Conservation (phyloP, 148 eudicot genomes). For the Dianthus caryophyllus region DNA sequence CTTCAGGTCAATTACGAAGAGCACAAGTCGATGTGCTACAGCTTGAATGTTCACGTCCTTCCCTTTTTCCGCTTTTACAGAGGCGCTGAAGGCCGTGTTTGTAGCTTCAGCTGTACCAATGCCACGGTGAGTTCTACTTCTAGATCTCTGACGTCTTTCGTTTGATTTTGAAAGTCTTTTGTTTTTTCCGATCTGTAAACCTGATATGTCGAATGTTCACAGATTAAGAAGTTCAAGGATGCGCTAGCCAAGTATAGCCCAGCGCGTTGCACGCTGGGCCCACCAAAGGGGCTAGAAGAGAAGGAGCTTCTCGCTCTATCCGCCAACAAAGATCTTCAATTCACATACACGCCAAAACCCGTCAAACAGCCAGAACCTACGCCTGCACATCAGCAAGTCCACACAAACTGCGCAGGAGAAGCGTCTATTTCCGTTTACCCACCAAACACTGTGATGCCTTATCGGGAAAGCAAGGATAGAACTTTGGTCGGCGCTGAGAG, state of each 20-base stretch:
- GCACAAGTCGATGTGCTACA: conserved; percentile 81
- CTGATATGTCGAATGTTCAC: conserved; percentile 19
- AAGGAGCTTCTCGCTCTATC: conserved; percentile 67
- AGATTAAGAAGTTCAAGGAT: conserved; percentile 85
- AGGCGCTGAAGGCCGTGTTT: conserved; percentile 73
- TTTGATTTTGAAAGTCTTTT: too few relatives aligned
- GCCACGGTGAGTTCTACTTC: conserved; percentile 69
- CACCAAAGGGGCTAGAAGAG: conserved; percentile 73
- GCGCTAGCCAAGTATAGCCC: conserved; percentile 60
- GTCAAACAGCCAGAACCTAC: conserved; percentile 26
- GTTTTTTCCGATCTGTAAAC: neutral
- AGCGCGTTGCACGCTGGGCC: conserved; percentile 55
- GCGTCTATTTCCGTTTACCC: too few relatives aligned
- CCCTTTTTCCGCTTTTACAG: conserved; percentile 87
- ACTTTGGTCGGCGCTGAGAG: conserved; percentile 40
- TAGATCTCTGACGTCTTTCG: too few relatives aligned
- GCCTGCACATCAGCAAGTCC: conserved; percentile 16
- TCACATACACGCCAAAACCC: conserved; percentile 51
- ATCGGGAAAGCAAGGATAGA: conserved; percentile 26
- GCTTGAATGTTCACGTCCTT: conserved; percentile 79
- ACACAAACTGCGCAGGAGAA: conserved; percentile 1
- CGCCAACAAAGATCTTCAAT: conserved; percentile 62
- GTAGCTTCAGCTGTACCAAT: conserved; percentile 90
- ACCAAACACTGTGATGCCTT: conserved; percentile 11
- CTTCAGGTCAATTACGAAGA: conserved; percentile 76